Conservation (phyloP, 1,284 basidiomycete genomes). For the Cutaneotrichosporon curvatum region DNA sequence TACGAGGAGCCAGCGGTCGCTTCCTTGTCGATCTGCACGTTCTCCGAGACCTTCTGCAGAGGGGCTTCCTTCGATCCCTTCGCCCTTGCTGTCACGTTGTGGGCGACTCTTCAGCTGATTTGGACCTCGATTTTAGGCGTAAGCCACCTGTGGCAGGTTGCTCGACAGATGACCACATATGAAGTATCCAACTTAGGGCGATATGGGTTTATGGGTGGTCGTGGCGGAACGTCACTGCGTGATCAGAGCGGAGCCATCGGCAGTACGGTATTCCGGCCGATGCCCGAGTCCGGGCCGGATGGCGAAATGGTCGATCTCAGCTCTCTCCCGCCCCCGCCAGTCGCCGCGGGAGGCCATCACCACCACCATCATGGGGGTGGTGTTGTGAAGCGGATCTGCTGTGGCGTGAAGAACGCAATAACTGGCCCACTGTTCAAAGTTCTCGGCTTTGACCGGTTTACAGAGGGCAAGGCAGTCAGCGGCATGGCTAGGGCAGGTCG, state of each 20-base stretch:
- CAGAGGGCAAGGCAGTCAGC: constrained; percentile 75
- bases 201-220: constrained; percentile 94
- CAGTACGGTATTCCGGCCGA: constrained; percentile 21
- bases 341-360: constrained; percentile 11
- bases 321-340: constrained; percentile 1
- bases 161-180: constrained; percentile 89
- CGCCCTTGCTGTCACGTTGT: constrained; percentile 68
- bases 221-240: constrained; percentile 53
- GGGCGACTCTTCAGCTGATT: constrained; percentile 83
- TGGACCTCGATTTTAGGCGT: constrained; percentile 86
- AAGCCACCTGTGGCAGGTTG: constrained; percentile 85
- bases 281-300: constrained; percentile 5
- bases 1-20: constrained; percentile 49
- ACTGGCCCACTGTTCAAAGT: constrained; percentile 60
- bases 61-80: constrained; percentile 64
- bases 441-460: constrained; percentile 87
- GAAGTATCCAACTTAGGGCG: constrained; percentile 92
- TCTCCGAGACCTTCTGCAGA: constrained; percentile 63
- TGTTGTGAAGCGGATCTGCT: constrained; percentile 32
- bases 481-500: constrained; percentile 59
- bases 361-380: constrained; percentile 44
- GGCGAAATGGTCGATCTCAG: not conserved
- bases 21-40: constrained; percentile 52
- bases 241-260: constrained; percentile 45
- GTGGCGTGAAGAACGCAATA: constrained; percentile 19